Evolutionary conservation across 805 yeast genomes (phyloP).

Genomic region (Candida cerambycidarum): DNA sequence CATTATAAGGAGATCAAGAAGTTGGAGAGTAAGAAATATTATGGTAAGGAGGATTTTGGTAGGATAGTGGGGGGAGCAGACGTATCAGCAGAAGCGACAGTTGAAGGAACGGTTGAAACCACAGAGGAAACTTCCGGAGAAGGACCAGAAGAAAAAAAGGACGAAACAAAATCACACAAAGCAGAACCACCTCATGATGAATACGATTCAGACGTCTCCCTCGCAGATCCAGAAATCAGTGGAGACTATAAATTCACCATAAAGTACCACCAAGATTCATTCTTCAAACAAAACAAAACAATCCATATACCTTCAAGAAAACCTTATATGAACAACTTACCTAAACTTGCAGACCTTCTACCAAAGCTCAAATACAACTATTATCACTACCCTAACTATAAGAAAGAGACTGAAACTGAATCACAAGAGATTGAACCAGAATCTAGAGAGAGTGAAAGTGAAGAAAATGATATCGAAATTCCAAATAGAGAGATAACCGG

Average conservation of each 20-base stretch:
- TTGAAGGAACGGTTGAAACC: slow-evolving; percentile 8
- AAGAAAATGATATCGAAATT: slow-evolving; percentile 1
- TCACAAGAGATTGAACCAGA: slow-evolving; percentile 2
- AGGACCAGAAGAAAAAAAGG: no score
- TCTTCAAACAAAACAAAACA: slow-evolving; percentile 20
- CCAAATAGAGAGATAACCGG: slow-evolving; percentile 3
- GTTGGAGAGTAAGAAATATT: slow-evolving; percentile 19
- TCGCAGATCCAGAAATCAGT: slow-evolving; percentile 52
- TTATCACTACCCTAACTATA: slow-evolving; percentile 31
- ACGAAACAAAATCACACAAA: no score
- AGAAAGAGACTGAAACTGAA: not conserved
- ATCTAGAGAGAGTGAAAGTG: no score
- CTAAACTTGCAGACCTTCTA: slow-evolving; percentile 29
- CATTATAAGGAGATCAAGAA: slow-evolving; percentile 22
- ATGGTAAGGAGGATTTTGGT: slow-evolving; percentile 35
- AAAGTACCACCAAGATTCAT: slow-evolving; percentile 25
- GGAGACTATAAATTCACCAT: slow-evolving; percentile 51
- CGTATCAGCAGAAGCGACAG: no score
- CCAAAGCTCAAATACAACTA: slow-evolving; percentile 28
- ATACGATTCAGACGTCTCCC: slow-evolving; percentile 47
- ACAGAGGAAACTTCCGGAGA: not conserved
- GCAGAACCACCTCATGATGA: no score
- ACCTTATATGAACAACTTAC: slow-evolving; percentile 41
- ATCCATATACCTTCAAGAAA: slow-evolving; percentile 48
- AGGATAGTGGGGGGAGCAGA: no score